Conservation (phyloP, 2,329 filamentous ascomycete genomes). For the Leptographium galeiforme region DNA sequence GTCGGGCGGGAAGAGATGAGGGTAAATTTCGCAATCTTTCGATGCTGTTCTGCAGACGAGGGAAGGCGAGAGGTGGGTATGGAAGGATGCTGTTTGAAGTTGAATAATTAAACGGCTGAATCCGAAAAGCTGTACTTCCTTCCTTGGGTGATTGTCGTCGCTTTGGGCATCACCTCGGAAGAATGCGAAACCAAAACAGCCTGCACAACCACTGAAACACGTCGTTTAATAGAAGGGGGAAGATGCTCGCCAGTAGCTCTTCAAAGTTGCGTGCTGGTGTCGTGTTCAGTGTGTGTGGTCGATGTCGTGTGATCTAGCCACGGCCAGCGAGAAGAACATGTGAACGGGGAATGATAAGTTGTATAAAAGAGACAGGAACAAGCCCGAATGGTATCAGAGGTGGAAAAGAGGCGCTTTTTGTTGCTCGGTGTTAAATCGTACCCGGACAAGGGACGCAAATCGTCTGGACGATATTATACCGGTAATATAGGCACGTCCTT, state of each 20-base stretch:
- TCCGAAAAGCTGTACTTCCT: neutral
- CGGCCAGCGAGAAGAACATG: too few relatives aligned
- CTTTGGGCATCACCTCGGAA: neutral
- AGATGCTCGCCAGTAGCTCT: too few relatives aligned
- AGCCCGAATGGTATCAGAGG: neutral
- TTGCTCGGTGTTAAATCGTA: neutral
- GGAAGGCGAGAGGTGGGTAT: neutral
- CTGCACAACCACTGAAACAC: neutral
- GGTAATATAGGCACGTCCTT: slow-evolving; percentile 3
- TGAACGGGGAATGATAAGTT: neutral
- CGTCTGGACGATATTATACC: slow-evolving; percentile 2
- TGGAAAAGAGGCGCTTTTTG: slow-evolving; percentile 5
- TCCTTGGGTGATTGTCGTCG: neutral
- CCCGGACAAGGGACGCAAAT: neutral
- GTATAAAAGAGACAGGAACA: neutral
- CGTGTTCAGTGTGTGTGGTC: too few relatives aligned
- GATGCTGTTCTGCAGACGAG: neutral
- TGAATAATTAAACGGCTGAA: neutral
- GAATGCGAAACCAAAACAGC: neutral
- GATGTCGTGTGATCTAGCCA: too few relatives aligned
- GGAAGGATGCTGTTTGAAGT: neutral
- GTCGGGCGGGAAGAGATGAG: neutral
- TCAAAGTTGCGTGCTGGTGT: too few relatives aligned
- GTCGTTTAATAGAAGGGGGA: neutral
- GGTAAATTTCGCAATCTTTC: neutral